Base-by-base conservation (phyloP, 768 basidiomycete species). In the Mycena chlorophos region DNA sequence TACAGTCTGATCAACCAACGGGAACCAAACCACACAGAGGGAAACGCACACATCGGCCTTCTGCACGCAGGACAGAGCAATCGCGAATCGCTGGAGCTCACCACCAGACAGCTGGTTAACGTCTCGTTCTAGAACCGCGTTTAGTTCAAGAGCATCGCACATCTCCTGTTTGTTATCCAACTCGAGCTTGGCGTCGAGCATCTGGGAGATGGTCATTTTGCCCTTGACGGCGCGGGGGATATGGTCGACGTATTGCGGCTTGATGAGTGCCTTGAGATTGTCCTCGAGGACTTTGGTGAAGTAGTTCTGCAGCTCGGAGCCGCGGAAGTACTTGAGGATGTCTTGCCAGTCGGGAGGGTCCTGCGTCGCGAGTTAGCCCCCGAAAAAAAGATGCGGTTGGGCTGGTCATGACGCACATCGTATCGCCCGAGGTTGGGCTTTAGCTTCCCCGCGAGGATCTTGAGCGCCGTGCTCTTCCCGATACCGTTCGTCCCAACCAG, bases 311-410 rank as follows among this genome's bases (percentile, higher is more conserved):
- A 99, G 82, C 74, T 98, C 97, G 5, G 95, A 98, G 50, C 97
- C 97, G 60, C 97, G 88, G 82, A 98, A 99, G 70, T 99, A 90
- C 73, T 96, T 96, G 49, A 99, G 76, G 62, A 99, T 98, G 69
- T 98, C 97, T 70, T 93, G 88, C 97, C 97, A 99, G 68, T 98
- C 97, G 17, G 97, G 97, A 20, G 97, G 97, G 69, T 97, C 92
- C 92, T 94, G 58, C 27, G 46, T 46, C 49, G 29, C 37, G 10
- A 48, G 28, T 56, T 61, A 46, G 37, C 37, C 43, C 34, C 19
- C 27, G 26, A 49, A 47, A 16, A 55, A 39, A 40, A 31, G 37
- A 25, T 52, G 29, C 45, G 46, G 34, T 47, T 20, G 52, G 46
- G 39, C 2, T 30, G 42, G 45, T 34, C 17, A 27, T 30, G 22